Percentiles rank a stretch among this genome's conserved stretches.
phyloP scores from a whole-genome alignment of 345 rosid genomes.

The Bruguiera gymnorhiza region DNA sequence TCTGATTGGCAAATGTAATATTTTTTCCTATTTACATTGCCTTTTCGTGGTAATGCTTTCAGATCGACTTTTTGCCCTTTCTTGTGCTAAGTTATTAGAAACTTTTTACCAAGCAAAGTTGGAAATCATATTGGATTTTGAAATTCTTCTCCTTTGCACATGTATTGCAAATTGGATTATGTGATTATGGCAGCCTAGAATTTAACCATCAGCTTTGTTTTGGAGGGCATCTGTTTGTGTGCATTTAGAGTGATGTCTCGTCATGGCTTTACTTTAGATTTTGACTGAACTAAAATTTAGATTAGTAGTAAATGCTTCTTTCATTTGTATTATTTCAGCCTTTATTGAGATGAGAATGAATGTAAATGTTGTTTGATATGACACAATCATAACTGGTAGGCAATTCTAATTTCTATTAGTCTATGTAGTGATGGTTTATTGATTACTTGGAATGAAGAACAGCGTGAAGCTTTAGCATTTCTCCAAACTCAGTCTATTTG shows the following conservation, averaged over 20 bases:
- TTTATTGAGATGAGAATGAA: background rate
- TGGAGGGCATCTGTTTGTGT: background rate
- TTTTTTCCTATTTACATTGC: background rate
- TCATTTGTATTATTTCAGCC: background rate
- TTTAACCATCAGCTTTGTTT: background rate
- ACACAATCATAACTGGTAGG: background rate
- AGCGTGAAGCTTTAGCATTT: background rate
- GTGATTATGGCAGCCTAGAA: background rate
- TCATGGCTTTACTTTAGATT: background rate
- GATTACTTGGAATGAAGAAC: background rate
- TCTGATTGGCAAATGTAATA: background rate
- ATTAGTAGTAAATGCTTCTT: background rate
- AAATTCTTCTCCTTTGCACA: too few species aligned
- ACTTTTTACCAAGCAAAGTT: too few species aligned
- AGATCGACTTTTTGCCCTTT: background rate
- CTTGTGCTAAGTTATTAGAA: background rate
- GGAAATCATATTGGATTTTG: too few species aligned
- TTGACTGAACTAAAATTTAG: background rate
- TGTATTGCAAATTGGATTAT: too few species aligned
- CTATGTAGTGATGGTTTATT: background rate
- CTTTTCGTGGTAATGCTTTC: background rate
- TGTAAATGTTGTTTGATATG: background rate
- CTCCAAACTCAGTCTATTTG: slow-evolving; percentile 24
- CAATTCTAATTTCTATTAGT: background rate
- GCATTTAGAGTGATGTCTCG: background rate